Base-by-base conservation (phyloP, 306 rosid species). In the Fragaria iinumae region DNA sequence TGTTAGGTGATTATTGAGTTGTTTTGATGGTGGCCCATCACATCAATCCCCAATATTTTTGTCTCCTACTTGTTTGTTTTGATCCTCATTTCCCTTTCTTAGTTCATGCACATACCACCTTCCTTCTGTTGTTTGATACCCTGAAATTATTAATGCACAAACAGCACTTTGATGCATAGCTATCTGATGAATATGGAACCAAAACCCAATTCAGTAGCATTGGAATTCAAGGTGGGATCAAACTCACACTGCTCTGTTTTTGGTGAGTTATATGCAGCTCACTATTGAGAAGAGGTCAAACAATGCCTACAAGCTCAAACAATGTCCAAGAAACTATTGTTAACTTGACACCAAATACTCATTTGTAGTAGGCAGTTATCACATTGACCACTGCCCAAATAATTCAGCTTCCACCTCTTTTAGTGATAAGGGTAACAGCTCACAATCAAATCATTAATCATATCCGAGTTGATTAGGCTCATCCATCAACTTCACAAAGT, bases 1-100 rank as follows among this genome's bases (percentile, higher is more conserved):
- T 44, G 80, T 60, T 72, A 32, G 79, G 73, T 72, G 57, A 76
- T 71, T 41, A 44, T 53, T 50, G 41, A 53, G 14, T 73, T 45
- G 16, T 41, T 50, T 11, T 10, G 32, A 48, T 21, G 69, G 60
- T 56, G 75, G 62, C 53, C 62, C 62, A 56, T 52, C 4, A 27
- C 48, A 48, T 14, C 66, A 49, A 67, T 38, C 25, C 5, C 3
- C 21, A 39, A 12, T 36, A 16, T 41, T 43, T 32, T 21, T 32
- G 44, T 64, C 23, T 64, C n/a, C 69, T 63, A 34, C 44, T 64
- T 11, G 23, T 63, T 29, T 63, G 68, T 38, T 38, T 38, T 38
- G 41, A 38, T 38, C 25, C 70, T 38, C 70, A 65, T 65, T 65
- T 65, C 69, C 69, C 5, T 36, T 34, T 64, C 25, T 6, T 2